Conservation (phyloP, 1,284 basidiomycete genomes). For the Pyrrhoderma noxium region DNA sequence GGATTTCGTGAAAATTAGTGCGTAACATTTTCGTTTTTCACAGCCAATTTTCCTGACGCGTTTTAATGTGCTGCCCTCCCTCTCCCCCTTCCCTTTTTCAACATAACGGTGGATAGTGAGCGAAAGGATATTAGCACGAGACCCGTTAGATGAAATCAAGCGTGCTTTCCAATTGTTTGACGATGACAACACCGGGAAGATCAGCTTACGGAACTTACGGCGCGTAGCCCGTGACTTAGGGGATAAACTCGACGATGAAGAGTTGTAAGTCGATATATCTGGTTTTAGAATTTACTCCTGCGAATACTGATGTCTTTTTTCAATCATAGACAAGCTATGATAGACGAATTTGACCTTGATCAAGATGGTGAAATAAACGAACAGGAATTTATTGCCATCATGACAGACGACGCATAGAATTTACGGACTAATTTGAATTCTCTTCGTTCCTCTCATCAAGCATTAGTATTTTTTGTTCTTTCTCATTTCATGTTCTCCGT, state of each 20-base stretch:
- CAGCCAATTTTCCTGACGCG: background rate
- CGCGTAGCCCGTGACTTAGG: conserved; percentile 97
- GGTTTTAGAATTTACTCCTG: conserved; percentile 13
- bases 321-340: conserved; percentile 94
- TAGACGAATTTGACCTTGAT: conserved; percentile 99
- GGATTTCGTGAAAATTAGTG: conserved; percentile 93
- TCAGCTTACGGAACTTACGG: conserved; percentile 84
- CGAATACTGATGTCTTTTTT: too few relatives aligned
- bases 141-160: conserved; percentile 95
- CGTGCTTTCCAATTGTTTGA: conserved; percentile 96
- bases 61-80: background rate
- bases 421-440: background rate
- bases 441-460: background rate
- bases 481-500: background rate
- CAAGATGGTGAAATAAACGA: conserved; percentile 97
- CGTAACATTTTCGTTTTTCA: conserved; percentile 35
- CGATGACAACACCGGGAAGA: conserved; percentile 93
- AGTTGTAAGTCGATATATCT: conserved; percentile 63
- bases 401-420: conserved; percentile 80
- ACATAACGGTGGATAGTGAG: conserved; percentile 59
- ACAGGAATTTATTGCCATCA: conserved; percentile 91
- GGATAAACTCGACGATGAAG: conserved; percentile 93
- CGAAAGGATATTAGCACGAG: conserved; percentile 85
- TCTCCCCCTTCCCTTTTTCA: conserved; percentile 19
- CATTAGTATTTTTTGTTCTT: background rate